Conservation (phyloP, 1,284 basidiomycete genomes). For the Leccinum pachyderme region DNA sequence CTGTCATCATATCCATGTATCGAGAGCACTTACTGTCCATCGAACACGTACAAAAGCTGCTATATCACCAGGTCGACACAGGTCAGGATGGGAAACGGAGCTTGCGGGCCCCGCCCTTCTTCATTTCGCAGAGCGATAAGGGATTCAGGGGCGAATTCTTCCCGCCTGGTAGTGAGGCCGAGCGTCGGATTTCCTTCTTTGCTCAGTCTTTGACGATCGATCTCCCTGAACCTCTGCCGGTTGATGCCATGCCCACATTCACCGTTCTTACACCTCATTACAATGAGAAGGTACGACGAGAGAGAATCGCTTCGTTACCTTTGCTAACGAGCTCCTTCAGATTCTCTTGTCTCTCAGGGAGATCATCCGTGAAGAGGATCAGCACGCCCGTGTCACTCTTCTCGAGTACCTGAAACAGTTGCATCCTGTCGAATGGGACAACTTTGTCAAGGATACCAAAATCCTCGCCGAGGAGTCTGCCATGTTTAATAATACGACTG, state of each 20-base stretch:
- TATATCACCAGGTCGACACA: conserved; percentile 92
- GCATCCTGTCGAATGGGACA: conserved; percentile 98
- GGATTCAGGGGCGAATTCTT: conserved; percentile 89
- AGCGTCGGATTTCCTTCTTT: conserved; percentile 95
- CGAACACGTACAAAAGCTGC: conserved; percentile 90
- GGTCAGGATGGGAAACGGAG: conserved; percentile 82
- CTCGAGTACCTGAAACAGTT: conserved; percentile 98
- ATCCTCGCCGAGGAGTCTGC: conserved; percentile 96
- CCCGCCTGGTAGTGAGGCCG: conserved; percentile 88
- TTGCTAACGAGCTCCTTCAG: conserved; percentile 35
- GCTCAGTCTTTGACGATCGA: conserved; percentile 90
- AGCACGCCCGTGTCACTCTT: conserved; percentile 91
- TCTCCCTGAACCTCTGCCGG: conserved; percentile 86
- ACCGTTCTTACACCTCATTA: conserved; percentile 95
- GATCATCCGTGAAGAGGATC: conserved; percentile 96
- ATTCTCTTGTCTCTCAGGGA: conserved; percentile 91
- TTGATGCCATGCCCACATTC: conserved; percentile 97
- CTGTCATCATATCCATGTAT: conserved; percentile 99
- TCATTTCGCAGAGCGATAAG: conserved; percentile 88
- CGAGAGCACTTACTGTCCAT: conserved; percentile 95
- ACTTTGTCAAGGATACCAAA: conserved; percentile 99
- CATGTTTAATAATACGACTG: conserved; percentile 78
- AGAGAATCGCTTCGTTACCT: neutral
- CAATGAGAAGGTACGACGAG: conserved; percentile 75
- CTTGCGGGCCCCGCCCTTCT: conserved; percentile 90